Percentiles rank a stretch among this genome's conserved stretches.
These are phyloP conservation scores for Gracilariopsis chorda DNA, from an alignment of 23 red algal genomes.

Conservation along the genomic window DNA sequence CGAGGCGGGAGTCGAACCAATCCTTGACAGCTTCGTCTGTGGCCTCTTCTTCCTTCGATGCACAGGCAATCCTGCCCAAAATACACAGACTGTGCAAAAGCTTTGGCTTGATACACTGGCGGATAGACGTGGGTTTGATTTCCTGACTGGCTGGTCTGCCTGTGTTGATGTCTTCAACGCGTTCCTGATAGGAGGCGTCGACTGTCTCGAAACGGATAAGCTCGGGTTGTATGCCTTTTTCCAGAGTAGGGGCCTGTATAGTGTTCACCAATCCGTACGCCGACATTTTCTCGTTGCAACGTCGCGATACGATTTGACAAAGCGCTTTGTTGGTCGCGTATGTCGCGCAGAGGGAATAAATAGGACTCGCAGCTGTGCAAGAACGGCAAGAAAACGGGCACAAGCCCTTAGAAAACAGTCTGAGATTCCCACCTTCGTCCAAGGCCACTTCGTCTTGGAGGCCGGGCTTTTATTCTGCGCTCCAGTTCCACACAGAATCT, in stretches of 20 bases:
- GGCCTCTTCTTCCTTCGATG: background rate
- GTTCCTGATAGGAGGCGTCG: background rate
- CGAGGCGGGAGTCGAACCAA: background rate
- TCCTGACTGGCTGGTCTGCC: background rate
- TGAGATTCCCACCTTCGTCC: too few species aligned
- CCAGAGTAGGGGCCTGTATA: background rate
- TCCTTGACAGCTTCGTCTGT: background rate
- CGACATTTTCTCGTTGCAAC: too few species aligned
- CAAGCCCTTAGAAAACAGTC: too few species aligned
- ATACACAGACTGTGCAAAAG: background rate
- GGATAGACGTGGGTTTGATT: background rate
- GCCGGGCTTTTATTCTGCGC: too few species aligned
- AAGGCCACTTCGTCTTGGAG: too few species aligned
- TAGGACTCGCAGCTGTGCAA: too few species aligned
- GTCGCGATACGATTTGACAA: too few species aligned
- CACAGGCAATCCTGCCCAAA: background rate
- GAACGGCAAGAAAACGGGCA: too few species aligned
- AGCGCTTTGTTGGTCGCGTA: too few species aligned
- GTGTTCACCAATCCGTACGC: conserved; percentile 9
- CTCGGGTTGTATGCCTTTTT: background rate
- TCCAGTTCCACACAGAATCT: too few species aligned
- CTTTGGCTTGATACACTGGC: background rate
- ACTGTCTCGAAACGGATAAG: conserved; percentile 5
- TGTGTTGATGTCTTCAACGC: background rate
- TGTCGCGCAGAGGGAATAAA: too few species aligned